Evolutionary conservation across 495 filamentous ascomycete genomes (phyloP).

Genomic region (Gamarada debralockiae): DNA sequence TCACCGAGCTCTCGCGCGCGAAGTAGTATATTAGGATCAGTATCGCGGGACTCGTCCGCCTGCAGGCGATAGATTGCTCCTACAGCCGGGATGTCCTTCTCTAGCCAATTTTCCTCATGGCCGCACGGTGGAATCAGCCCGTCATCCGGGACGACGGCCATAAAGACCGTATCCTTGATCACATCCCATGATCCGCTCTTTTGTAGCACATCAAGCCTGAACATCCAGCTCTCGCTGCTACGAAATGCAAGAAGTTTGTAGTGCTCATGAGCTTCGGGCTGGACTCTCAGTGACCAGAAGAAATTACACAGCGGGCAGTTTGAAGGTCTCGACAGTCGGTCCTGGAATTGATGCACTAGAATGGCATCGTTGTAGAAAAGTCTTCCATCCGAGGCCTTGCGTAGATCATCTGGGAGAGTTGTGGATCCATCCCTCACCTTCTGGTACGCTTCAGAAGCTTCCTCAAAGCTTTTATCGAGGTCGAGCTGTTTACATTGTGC

Average conservation of each 20-base stretch:
- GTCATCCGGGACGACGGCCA: slow-evolving; percentile 13
- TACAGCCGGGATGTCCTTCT: slow-evolving; percentile 15
- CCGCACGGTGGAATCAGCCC: slow-evolving; percentile 8
- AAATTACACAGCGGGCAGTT: too few species aligned
- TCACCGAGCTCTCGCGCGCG: neutral
- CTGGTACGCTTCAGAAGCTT: too few species aligned
- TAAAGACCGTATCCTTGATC: slow-evolving; percentile 11
- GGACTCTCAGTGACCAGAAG: slow-evolving; percentile 14
- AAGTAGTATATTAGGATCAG: slow-evolving; percentile 17
- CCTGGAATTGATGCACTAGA: too few species aligned
- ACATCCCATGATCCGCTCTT: slow-evolving; percentile 1
- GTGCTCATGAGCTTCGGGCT: slow-evolving; percentile 5
- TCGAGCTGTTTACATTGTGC: too few species aligned
- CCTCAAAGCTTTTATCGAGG: too few species aligned
- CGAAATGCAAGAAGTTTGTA: slow-evolving; percentile 25
- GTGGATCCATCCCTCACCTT: too few species aligned
- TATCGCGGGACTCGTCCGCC: neutral
- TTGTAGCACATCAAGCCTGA: slow-evolving; percentile 3
- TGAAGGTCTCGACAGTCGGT: too few species aligned
- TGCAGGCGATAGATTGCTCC: slow-evolving; percentile 18
- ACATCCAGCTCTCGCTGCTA: slow-evolving; percentile 22
- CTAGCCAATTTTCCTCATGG: slow-evolving; percentile 18
- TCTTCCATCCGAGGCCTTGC: too few species aligned
- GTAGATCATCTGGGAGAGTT: too few species aligned
- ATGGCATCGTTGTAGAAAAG: too few species aligned